A percentile compares a stretch with the other conserved stretches of the same genome.
Evolutionary conservation across 1,139 yeast species (phyloP).

Genomic region (Hanseniaspora sp.): DNA sequence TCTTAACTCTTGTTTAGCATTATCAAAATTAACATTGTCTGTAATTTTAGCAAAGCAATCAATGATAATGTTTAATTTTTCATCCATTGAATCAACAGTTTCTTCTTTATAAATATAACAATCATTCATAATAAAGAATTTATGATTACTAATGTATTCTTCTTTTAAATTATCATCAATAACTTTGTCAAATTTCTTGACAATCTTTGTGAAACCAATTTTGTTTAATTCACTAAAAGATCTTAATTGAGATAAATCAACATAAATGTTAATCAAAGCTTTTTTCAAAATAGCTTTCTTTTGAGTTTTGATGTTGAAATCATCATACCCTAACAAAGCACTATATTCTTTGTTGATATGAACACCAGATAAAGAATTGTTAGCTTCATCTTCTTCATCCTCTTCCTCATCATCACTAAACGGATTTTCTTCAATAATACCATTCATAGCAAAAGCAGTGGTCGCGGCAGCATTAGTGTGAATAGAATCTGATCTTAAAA

Average conservation of each 20-base stretch:
- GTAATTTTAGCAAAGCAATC: slow-evolving; percentile 39
- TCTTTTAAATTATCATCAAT: slow-evolving; percentile 40
- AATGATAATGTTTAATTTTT: slow-evolving; percentile 38
- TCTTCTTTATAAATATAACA: slow-evolving; percentile 39
- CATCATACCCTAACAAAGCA: slow-evolving; percentile 31
- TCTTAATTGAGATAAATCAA: slow-evolving; percentile 53
- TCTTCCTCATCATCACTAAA: slow-evolving; percentile 25
- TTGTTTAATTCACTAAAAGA: slow-evolving; percentile 56
- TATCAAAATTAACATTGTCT: slow-evolving; percentile 24
- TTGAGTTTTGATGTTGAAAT: slow-evolving; percentile 31
- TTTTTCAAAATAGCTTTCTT: slow-evolving; percentile 45
- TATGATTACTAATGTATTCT: slow-evolving; percentile 36
- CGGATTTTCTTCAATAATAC: slow-evolving; percentile 13
- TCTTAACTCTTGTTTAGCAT: slow-evolving; percentile 38
- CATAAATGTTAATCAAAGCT: slow-evolving; percentile 44
- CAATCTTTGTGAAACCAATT: slow-evolving; percentile 57
- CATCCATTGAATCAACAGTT: slow-evolving; percentile 39
- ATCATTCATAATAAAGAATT: slow-evolving; percentile 31
- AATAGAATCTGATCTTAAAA: slow-evolving; percentile 3
- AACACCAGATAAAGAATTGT: slow-evolving; percentile 29
- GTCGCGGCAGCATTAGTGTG: not conserved
- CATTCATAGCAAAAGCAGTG: slow-evolving; percentile 12
- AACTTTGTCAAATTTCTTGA: slow-evolving; percentile 60
- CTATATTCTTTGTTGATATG: slow-evolving; percentile 30
- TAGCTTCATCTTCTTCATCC: slow-evolving; percentile 23